Evolutionary conservation across 306 rosid genomes (phyloP), one percentile per base, ranked within the genome.

Genomic region (Pterocarpus macrocarpus): DNA sequence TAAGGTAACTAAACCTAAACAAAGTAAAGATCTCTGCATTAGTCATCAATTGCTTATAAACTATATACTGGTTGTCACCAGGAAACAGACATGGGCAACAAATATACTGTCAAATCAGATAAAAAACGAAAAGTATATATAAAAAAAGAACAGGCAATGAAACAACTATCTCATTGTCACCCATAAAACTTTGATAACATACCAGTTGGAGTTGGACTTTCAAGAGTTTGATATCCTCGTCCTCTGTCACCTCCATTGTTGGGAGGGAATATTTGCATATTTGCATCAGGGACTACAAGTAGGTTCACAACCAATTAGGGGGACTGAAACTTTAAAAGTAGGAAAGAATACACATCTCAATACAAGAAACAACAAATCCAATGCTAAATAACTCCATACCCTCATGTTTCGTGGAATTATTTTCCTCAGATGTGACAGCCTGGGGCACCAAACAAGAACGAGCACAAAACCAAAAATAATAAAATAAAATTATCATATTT

Each of bases 241-340:
- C 94, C 92, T 74, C 89, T 55, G 61, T 55, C 91, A 82, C 94
- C 94, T 76, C 90, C 95, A 76, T 82, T 85, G 63, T 50, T 89
- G 44, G 98, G 97, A 76, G 95, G 98, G 72, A 92, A 95, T 74
- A 82, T 92, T 87, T 95, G 97, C 97, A 93, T 41, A 63, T 81
- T 93, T 52, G 97, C 93, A 72, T 75, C 90, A 58, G 92, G 90
- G 33, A 47, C 99, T 93, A 75, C 74, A 78, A 44, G 1, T 4
- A 64, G 56, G 33, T 49, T 43, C 77, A 74, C 11, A 66, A n/a
- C 44, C 38, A 66, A 57, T 16, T 15, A 76, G 49, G 69, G 66
- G 28, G 41, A 83, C 45, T 71, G 69, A 81, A 82, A 47, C 63
- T 16, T 67, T 11, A 14, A 69, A 75, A 69, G 41, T 55, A 62